Evolutionary conservation across 1,284 basidiomycete genomes (phyloP).

Genomic region (Vanrija sp.): DNA sequence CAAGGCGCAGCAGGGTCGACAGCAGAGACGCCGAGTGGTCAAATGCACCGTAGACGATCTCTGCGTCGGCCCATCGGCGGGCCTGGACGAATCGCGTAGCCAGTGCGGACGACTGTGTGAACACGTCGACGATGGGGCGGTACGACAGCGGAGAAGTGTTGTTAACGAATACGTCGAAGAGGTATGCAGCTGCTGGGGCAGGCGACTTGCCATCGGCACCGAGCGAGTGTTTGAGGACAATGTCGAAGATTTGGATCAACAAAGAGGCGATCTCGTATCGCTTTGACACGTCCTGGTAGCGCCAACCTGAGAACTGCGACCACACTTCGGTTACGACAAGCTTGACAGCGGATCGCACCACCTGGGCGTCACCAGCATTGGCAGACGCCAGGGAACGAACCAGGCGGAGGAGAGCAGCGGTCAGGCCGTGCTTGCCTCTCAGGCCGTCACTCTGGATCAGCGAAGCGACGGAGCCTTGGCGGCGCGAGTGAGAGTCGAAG

Average conservation of each 20-base stretch:
- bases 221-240: constrained; percentile 31
- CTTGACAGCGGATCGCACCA: constrained; percentile 35
- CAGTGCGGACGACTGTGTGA: constrained; percentile 29
- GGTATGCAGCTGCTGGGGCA: constrained; percentile 23
- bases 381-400: constrained; percentile 27
- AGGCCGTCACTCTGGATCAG: constrained; percentile 32
- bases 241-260: constrained; percentile 29
- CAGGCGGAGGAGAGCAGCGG: constrained; percentile 32
- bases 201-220: constrained; percentile 17
- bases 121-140: constrained; percentile 36
- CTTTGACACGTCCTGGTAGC: constrained; percentile 31
- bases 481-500: constrained; percentile 32
- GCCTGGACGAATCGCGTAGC: constrained; percentile 21
- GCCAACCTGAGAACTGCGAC: constrained; percentile 37
- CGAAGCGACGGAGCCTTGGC: constrained; percentile 23
- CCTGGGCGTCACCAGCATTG: constrained; percentile 18
- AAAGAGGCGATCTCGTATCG: constrained; percentile 32
- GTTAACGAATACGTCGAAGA: constrained; percentile 36
- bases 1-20: constrained; percentile 27
- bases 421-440: constrained; percentile 32
- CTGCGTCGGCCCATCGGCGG: constrained; percentile 26
- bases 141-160: constrained; percentile 36
- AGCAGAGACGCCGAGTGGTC: constrained; percentile 29
- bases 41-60: constrained; percentile 26
- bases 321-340: constrained; percentile 35